phyloP scores from a whole-genome alignment of 1,139 yeast genomes.

The Candida albicans region DNA sequence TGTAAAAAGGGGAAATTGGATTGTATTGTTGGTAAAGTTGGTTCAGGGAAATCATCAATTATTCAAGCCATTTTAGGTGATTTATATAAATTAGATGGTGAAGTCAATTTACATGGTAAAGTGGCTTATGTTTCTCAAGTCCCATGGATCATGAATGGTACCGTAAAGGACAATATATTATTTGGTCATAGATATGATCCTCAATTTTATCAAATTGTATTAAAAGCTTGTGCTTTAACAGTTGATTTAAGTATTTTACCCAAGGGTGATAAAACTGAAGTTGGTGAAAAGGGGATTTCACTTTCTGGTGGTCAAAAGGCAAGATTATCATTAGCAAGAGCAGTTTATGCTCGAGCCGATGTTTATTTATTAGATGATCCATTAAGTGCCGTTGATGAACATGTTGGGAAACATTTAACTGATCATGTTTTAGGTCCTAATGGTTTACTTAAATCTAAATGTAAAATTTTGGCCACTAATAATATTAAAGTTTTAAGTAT shows the following conservation, averaged over 20 bases:
- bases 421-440: conserved; percentile 63
- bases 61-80: conserved; percentile 86
- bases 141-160: conserved; percentile 64
- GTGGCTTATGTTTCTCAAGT: conserved; percentile 90
- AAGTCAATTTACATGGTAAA: conserved; percentile 70
- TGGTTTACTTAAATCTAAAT: conserved; percentile 75
- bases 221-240: conserved; percentile 37
- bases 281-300: conserved; percentile 46
- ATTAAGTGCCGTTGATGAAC: conserved; percentile 39
- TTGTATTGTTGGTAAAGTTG: conserved; percentile 92
- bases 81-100: conserved; percentile 75
- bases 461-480: conserved; percentile 85
- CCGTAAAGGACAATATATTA: conserved; percentile 39
- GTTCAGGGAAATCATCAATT: conserved; percentile 87
- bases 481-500: conserved; percentile 79
- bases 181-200: conserved; percentile 34
- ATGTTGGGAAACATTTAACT: conserved; percentile 35
- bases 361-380: conserved; percentile 37
- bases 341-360: conserved; percentile 41
- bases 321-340: conserved; percentile 38
- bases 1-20: conserved; percentile 80
- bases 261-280: conserved; percentile 39
- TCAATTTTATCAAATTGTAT: conserved; percentile 29
- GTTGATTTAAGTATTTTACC: conserved; percentile 37
- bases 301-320: conserved; percentile 45